A percentile compares a stretch with the other conserved stretches of the same genome.
Evolutionary conservation across 345 rosid species (phyloP).

Genomic region (Acer yangbiense): DNA sequence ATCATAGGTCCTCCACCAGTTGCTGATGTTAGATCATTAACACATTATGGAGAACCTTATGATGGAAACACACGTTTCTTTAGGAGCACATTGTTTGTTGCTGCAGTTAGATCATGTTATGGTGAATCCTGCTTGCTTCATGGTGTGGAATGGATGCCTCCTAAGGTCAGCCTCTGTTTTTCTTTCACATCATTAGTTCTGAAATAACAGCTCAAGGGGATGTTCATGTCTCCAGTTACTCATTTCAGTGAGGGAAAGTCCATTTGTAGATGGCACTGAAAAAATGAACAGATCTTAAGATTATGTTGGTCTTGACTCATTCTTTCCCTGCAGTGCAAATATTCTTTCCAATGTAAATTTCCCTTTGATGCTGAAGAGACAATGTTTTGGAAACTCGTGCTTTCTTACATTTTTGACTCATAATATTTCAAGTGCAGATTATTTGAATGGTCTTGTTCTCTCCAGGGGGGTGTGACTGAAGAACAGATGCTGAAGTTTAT

Average conservation of each 20-base stretch:
- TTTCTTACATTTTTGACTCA: constrained; percentile 5
- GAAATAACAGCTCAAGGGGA: constrained; percentile 2
- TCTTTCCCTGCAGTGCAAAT: constrained; percentile 14
- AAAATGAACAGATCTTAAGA: not conserved
- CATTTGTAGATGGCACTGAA: not conserved
- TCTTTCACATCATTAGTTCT: constrained; percentile 4
- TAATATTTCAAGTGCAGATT: constrained; percentile 13
- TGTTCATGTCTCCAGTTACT: constrained; percentile 7
- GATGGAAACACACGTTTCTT: constrained; percentile 96
- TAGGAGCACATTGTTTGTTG: constrained; percentile 83
- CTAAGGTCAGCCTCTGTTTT: constrained; percentile 55
- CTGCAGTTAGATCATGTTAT: constrained; percentile 93
- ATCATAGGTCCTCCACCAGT: constrained; percentile 73
- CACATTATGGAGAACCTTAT: constrained; percentile 98
- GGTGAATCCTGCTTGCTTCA: constrained; percentile 95
- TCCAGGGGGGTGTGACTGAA: constrained; percentile 90
- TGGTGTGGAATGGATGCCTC: constrained; percentile 99
- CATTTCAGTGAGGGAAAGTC: constrained; percentile 14
- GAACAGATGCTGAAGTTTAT: constrained; percentile 94
- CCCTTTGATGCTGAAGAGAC: constrained; percentile 10
- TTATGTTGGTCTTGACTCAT: constrained; percentile 5
- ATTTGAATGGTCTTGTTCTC: constrained; percentile 20
- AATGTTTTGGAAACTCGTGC: constrained; percentile 16
- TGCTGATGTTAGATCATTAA: constrained; percentile 91
- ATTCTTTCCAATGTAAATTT: constrained; percentile 16